Percentiles rank a stretch among this genome's conserved stretches.
Evolutionary conservation across 257 asterid species (phyloP).

Genomic region (Sherardia arvensis): DNA sequence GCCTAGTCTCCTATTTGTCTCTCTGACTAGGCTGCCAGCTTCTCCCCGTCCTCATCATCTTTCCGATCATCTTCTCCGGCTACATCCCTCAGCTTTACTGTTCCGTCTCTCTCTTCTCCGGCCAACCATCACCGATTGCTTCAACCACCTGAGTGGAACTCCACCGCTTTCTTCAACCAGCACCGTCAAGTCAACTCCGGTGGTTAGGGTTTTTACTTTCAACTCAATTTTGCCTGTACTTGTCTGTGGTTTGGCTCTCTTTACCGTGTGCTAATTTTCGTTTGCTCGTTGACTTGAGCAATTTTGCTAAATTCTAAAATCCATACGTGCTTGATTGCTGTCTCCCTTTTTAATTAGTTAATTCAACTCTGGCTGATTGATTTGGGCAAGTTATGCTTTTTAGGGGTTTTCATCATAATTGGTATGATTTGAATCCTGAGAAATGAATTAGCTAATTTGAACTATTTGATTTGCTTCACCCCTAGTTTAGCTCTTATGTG

Average conservation of each 20-base stretch:
- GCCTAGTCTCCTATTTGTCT: neutral
- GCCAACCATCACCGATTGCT: neutral
- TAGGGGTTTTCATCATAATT: neutral
- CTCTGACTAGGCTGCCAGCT: neutral
- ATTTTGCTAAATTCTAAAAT: neutral
- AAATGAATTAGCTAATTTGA: neutral
- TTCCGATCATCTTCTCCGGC: conserved; percentile 6
- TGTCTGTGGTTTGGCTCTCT: neutral
- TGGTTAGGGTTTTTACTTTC: conserved; percentile 4
- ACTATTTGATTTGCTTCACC: neutral
- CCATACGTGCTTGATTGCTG: neutral
- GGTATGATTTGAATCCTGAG: neutral
- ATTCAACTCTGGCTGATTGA: neutral
- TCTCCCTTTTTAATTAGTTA: neutral
- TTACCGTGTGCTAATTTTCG: neutral
- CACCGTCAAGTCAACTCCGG: conserved; percentile 1
- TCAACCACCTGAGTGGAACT: neutral
- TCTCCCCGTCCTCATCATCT: neutral
- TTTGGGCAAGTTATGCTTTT: neutral
- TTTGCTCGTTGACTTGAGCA: conserved; percentile 3
- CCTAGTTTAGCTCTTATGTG: too few relatives aligned
- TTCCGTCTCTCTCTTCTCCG: neutral
- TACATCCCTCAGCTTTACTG: neutral
- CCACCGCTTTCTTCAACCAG: neutral
- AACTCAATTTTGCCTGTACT: neutral